Conservation (phyloP, 805 yeast genomes). For the Candida anglica region DNA sequence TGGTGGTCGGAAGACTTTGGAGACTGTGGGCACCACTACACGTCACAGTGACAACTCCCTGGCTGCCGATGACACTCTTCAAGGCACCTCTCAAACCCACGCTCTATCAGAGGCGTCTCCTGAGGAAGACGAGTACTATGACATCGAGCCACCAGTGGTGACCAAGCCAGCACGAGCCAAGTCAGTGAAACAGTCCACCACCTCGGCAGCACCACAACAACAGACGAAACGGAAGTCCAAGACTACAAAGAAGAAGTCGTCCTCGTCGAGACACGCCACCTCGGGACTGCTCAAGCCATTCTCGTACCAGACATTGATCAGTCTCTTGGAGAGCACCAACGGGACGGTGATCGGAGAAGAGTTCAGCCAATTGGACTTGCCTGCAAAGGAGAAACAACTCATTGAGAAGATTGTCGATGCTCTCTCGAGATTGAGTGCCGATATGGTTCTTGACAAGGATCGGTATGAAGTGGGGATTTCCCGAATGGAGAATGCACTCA, state of each 20-base stretch:
- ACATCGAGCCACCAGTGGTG: slow-evolving; percentile 33
- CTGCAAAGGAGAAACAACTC: slow-evolving; percentile 70
- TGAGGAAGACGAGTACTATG: slow-evolving; percentile 29
- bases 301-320: slow-evolving; percentile 43
- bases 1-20: too few species aligned
- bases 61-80: not conserved
- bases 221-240: slow-evolving; percentile 14
- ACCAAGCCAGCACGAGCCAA: slow-evolving; percentile 28
- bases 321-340: slow-evolving; percentile 52
- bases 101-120: not conserved
- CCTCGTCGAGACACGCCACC: slow-evolving; percentile 6
- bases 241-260: slow-evolving; percentile 7
- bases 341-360: slow-evolving; percentile 66
- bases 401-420: slow-evolving; percentile 86
- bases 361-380: slow-evolving; percentile 68
- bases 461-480: slow-evolving; percentile 77
- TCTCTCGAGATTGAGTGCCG: slow-evolving; percentile 79
- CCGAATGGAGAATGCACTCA: slow-evolving; percentile 75
- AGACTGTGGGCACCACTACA: too few species aligned
- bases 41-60: too few species aligned
- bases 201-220: slow-evolving; percentile 12
- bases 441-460: slow-evolving; percentile 81
- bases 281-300: slow-evolving; percentile 28
- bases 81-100: not conserved
- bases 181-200: slow-evolving; percentile 28